Base-by-base conservation (phyloP, 768 basidiomycete genomes). In the Trametes cubensis region DNA sequence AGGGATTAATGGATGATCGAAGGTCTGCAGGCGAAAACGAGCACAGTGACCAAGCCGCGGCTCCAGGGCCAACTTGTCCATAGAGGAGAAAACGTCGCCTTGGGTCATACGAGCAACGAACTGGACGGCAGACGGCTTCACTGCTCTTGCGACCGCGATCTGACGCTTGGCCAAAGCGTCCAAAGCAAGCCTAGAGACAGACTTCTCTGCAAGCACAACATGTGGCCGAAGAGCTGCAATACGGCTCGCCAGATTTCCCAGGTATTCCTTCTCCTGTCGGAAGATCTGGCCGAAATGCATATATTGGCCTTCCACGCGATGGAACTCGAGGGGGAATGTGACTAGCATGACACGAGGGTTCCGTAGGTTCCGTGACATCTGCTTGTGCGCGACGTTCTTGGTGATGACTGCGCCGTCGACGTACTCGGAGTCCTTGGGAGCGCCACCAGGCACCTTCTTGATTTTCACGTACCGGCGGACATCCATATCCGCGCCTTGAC, bases 371-470 rank as follows among this genome's bases (percentile, higher is more conserved):
- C 94, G 82, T 20, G 90, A 81, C 96, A 99, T 98, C 66, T 87
- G 85, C 75, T 98, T 98, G 75, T 98, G 95, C 2, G 95, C 92
- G 10, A 98, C 89, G 69, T 98, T 98, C 81, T 99, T 98, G 18
- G 96, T 95, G 69, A 98, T 97, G 59, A 98, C 94, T 5, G 90
- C 92, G 14, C 97, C 97, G 57, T 94, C 91, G 47, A 99, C 93
- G 72, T 95, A 98, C 78, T 99, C 97, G 5, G 94, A 97, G 73
- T 99, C 94, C 26, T 80, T 83, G 20, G 96, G 95, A 40, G 84
- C 79, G 4, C 97, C 97, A 23, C 97, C 97, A 0, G 97, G 96
- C 17, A 98, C 90, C 76, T 96, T 96, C 80, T 99, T 98, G 75
- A 98, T 95, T 77, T 98, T 98, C 49, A 98, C 94, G 68, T 96